Base-by-base conservation (phyloP, 164 flowering plant species). In the Echeveria elegans region DNA sequence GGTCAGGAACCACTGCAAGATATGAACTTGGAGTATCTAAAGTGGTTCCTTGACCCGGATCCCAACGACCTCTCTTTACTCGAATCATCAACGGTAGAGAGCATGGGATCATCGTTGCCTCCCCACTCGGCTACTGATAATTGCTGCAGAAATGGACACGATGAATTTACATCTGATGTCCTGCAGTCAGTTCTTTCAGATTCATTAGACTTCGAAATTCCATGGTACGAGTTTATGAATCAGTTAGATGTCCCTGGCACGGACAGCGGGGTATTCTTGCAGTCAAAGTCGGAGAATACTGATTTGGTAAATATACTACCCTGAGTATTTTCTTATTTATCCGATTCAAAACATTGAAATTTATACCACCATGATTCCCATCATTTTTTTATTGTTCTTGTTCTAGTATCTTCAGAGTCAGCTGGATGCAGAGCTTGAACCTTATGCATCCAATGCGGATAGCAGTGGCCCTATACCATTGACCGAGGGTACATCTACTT, bases 71-170 rank as follows among this genome's bases (percentile, higher is more conserved):
- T 56, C 32, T 28, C 34, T 28, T 32, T 56, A 29, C n/a, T 56
- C 15, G 61, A 56, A 11, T 56, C 61, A 2, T 7, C 34, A 14
- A 15, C 2, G 31, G 15, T 56, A 32, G 61, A 56, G 32, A 56
- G 61, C 61, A 56, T 56, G 61, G 61, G 61, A 56, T 56, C 61
- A 28, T 56, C 61, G 12, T 56, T 56, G 32, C 61, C 32, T 56
- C 32, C 31, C 18, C 61, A 28, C 32, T 56, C 32, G 18, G 61
- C 32, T 19, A 5, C 32, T 2, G 32, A 28, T 14, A 28, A 28
- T 28, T 56, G 31, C 32, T 2, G 11, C 32, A 11, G 1, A 11
- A 28, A 26, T 9, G 32, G 28, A 28, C n/a, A 28, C 9, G 32
- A 28, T 56, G 59, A 26, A 0, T 23, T 48, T 19, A 5, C 61